Conservation (phyloP, 495 filamentous ascomycete species). For the Xylaria telfairii region DNA sequence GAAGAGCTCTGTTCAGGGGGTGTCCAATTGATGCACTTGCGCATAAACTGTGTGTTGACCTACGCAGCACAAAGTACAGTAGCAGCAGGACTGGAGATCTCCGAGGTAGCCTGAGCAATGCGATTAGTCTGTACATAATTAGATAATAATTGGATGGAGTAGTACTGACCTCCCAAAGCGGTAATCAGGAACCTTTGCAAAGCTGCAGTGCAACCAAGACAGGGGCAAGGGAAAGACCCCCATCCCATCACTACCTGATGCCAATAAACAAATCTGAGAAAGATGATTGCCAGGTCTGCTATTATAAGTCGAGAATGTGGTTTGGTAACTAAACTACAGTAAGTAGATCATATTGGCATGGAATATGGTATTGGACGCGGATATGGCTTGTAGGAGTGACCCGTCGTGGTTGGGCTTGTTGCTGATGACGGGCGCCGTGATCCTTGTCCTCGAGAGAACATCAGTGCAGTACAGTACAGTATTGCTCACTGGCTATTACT, state of each 20-base stretch:
- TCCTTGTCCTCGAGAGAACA: slow-evolving; percentile 6
- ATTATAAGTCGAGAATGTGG: slow-evolving; percentile 12
- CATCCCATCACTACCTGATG: neutral
- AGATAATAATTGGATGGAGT: slow-evolving; percentile 12
- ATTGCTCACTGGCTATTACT: neutral
- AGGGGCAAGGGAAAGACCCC: neutral
- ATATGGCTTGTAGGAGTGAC: neutral
- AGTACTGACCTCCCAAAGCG: slow-evolving; percentile 16
- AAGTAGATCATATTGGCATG: neutral
- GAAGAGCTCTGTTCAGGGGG: slow-evolving; percentile 1
- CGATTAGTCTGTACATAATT: neutral
- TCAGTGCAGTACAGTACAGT: too few relatives aligned
- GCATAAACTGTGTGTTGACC: slow-evolving; percentile 5
- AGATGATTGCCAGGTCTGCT: neutral
- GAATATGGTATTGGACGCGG: neutral
- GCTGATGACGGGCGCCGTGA: slow-evolving; percentile 3
- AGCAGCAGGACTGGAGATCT: neutral
- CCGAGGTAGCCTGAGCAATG: slow-evolving; percentile 18
- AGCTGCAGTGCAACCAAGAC: slow-evolving; percentile 16
- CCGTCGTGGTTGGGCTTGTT: neutral
- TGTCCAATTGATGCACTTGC: neutral
- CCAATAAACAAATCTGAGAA: slow-evolving; percentile 2
- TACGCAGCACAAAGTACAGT: too few relatives aligned
- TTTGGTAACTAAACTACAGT: neutral
- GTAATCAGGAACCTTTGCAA: slow-evolving; percentile 21